A percentile compares a stretch with the other conserved stretches of the same genome.
phyloP scores from a whole-genome alignment of 1,284 basidiomycete species.

The Trametes sp. region DNA sequence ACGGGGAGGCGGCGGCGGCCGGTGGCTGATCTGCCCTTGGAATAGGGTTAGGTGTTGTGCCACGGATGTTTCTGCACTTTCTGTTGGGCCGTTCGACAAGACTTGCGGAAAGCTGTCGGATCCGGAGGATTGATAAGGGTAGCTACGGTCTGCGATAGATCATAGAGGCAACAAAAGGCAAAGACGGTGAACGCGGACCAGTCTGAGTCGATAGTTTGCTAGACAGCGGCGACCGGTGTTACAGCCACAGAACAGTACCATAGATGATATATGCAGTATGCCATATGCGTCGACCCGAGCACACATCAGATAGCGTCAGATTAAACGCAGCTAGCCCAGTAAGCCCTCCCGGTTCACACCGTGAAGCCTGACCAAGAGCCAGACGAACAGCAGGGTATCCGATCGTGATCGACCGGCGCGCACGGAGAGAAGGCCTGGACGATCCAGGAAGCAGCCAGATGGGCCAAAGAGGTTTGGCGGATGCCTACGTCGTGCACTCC shows the following conservation, averaged over 20 bases:
- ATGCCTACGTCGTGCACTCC: background rate
- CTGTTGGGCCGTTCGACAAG: background rate
- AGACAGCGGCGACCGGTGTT: background rate
- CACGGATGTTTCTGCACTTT: background rate
- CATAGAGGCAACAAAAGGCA: background rate
- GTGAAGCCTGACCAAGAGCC: background rate
- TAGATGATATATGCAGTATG: background rate
- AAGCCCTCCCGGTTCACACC: background rate
- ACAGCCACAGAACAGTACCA: background rate
- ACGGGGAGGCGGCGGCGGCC: background rate
- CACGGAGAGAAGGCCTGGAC: background rate
- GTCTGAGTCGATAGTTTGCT: background rate
- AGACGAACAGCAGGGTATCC: background rate
- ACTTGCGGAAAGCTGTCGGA: background rate
- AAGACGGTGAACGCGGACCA: background rate
- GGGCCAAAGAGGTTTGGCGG: background rate
- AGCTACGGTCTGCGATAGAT: background rate
- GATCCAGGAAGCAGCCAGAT: background rate
- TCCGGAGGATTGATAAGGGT: background rate
- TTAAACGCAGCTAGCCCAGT: background rate
- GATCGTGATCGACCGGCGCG: constrained; percentile 5
- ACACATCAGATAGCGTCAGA: background rate
- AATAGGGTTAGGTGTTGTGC: constrained; percentile 6
- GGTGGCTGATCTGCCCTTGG: background rate
- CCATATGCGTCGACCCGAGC: background rate